Evolutionary conservation across 148 eudicot genomes (phyloP), one percentile per base, ranked within the genome.

Genomic region (Linanthus parryae): DNA sequence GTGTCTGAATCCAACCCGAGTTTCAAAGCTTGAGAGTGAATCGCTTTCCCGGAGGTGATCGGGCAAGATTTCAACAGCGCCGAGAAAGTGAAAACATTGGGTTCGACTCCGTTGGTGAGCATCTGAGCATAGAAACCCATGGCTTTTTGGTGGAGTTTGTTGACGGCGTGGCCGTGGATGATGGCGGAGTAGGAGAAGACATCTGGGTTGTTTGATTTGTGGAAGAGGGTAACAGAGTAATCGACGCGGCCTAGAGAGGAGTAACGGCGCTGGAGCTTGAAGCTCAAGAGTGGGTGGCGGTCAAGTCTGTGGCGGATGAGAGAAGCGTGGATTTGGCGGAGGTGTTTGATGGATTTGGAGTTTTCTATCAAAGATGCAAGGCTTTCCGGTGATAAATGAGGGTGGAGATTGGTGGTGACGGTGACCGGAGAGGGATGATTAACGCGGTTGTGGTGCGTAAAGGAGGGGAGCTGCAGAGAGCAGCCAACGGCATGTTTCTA

Each of bases 211-310:
- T n/a, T n/a, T n/a, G n/a, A n/a, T n/a, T n/a, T n/a, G n/a, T n/a
- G n/a, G n/a, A n/a, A n/a, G n/a, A n/a, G n/a, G n/a, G n/a, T n/a
- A n/a, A n/a, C n/a, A n/a, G 81, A 78, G n/a, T 51, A 51, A 29
- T 79, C 66, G 27, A 83, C 77, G 48, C 60, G 78, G 9, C 80
- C 78, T 7, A 76, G 51, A 11, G 71, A 67, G 51, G 84, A 63
- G 62, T 86, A 89, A 0, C 83, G 66, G 35, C 79, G 83, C 49
- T 82, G 97, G 56, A 89, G 90, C 79, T 85, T 89, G 70, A 89
- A 82, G 47, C 64, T 77, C 42, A 89, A 42, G 44, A 67, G 58
- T 33, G 79, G 72, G 57, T 79, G 59, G 68, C 31, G 24, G 33
- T 82, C 76, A n/a, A 79, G 76, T 37, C 79, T 77, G 17, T 64